Evolutionary conservation across 192 early-diverging fungal species (phyloP).

Genomic region (Entrophospora sp.): DNA sequence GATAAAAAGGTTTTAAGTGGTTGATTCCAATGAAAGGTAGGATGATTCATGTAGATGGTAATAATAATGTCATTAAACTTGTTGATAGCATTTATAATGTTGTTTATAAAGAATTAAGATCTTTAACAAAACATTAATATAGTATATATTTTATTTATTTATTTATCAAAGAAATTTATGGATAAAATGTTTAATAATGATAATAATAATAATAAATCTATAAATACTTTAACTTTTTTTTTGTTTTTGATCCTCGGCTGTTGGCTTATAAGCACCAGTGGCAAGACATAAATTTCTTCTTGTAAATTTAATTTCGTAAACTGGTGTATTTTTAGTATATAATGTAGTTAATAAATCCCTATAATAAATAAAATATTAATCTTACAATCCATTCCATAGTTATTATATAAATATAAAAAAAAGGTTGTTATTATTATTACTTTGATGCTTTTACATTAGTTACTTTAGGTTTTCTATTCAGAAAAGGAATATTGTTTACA

Average conservation of each 20-base stretch:
- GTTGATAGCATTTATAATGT: no score
- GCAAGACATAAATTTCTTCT: conserved; percentile 77
- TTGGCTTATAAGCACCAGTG: conserved; percentile 59
- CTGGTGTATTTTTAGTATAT: conserved; percentile 86
- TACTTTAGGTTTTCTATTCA: not conserved
- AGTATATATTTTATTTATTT: no score
- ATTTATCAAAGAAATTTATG: no score
- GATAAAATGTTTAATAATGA: no score
- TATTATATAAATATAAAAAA: not conserved
- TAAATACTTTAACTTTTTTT: no score
- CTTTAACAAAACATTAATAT: no score
- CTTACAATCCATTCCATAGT: not conserved
- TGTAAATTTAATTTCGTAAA: conserved; percentile 40
- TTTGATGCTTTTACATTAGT: not conserved
- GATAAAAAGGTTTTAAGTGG: no score
- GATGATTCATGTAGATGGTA: no score
- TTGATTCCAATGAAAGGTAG: no score
- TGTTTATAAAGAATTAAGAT: no score
- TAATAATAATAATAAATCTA: conserved; percentile 2
- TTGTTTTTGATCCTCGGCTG: not conserved
- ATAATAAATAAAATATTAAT: not conserved
- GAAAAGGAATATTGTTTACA: not conserved
- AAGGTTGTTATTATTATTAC: not conserved
- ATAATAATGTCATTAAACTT: no score
- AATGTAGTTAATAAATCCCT: conserved; percentile 64